Percentiles rank a stretch among this genome's conserved stretches.
Conservation (phyloP, 225 moss, liverwort and hornwort genomes). For the Polytrichum commune region DNA sequence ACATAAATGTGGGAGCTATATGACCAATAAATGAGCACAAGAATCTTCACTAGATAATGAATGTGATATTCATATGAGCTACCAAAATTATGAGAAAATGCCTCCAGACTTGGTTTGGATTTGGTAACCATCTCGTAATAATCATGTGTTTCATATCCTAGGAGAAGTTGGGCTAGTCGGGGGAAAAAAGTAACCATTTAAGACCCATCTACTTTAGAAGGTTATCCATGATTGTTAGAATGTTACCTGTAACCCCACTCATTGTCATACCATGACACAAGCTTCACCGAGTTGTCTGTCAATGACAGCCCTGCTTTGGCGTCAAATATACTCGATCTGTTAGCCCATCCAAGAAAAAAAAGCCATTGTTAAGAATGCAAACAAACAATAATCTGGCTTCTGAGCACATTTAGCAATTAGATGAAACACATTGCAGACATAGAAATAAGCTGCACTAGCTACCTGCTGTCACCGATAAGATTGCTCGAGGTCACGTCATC, state of each 20-base stretch:
- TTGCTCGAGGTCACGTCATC: conserved; percentile 22
- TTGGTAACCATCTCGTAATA: not conserved
- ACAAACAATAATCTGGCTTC: no score
- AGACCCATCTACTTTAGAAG: no score
- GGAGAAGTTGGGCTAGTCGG: not conserved
- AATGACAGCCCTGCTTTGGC: conserved; percentile 48
- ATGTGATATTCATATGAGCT: no score
- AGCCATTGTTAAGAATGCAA: not conserved
- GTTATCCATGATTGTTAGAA: no score
- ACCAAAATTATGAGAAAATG: not conserved
- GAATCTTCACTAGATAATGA: no score
- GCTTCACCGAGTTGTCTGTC: conserved; percentile 44
- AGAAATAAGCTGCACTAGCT: not conserved
- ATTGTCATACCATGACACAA: conserved; percentile 62
- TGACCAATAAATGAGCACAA: no score
- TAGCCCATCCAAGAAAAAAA: not conserved
- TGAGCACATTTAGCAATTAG: not conserved
- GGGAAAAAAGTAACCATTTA: not conserved
- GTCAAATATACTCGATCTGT: conserved; percentile 57
- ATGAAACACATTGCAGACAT: not conserved
- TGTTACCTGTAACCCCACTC: conserved; percentile 66
- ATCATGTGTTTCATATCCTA: not conserved
- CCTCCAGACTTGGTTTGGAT: not conserved
- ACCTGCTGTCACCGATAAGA: conserved; percentile 58
- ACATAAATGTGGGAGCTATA: no score